These are phyloP conservation scores for Diaporthe citrichinensis DNA, from an alignment of 2,329 filamentous ascomycete species.

Conservation along the genomic window DNA sequence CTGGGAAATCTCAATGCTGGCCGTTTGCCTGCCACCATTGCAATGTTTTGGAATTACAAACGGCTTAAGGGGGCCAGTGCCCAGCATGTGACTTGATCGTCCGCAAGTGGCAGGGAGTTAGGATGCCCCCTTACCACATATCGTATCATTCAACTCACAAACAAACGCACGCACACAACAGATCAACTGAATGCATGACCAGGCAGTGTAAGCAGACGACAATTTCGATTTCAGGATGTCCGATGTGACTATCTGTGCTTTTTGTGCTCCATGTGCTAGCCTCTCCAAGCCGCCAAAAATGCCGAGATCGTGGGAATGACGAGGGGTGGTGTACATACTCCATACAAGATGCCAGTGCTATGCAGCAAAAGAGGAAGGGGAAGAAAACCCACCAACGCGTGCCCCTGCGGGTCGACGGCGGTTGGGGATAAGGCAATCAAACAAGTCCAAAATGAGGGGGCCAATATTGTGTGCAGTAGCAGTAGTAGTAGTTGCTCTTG, in stretches of 20 bases:
- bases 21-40: background rate
- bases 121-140: background rate
- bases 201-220: background rate
- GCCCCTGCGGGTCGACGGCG: background rate
- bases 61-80: background rate
- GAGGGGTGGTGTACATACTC: slow-evolving; percentile 27
- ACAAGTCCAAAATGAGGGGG: slow-evolving; percentile 1
- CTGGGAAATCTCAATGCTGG: background rate
- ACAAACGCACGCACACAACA: no score
- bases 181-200: background rate
- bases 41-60: background rate
- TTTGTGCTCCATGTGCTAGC: slow-evolving; percentile 11
- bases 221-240: slow-evolving; percentile 8
- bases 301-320: slow-evolving; percentile 9
- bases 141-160: background rate
- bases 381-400: background rate
- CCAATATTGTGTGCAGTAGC: background rate
- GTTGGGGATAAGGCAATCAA: background rate
- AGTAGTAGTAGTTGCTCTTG: slow-evolving; percentile 9
- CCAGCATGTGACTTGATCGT: background rate
- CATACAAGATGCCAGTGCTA: slow-evolving; percentile 39
- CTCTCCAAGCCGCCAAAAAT: slow-evolving; percentile 18
- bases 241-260: slow-evolving; percentile 26
- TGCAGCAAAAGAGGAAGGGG: slow-evolving; percentile 35
- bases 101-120: no score